Percentiles rank a stretch among this genome's conserved stretches.
Evolutionary conservation across 164 flowering plant species (phyloP).

Genomic region (Sedum album): DNA sequence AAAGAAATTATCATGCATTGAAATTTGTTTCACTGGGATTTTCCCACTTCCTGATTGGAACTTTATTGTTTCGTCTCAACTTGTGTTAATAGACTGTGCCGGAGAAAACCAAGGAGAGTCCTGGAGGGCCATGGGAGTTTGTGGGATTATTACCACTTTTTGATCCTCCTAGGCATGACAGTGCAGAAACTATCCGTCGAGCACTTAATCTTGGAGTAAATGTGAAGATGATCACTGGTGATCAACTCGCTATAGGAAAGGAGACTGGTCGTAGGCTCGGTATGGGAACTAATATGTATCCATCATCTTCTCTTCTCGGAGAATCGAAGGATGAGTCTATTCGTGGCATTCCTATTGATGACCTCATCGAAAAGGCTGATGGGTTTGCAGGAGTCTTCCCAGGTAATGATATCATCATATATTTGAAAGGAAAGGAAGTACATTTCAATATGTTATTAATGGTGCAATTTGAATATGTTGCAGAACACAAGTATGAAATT

Average conservation of each 20-base stretch:
- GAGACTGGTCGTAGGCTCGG: slow-evolving; percentile 96
- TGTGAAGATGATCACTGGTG: slow-evolving; percentile 96
- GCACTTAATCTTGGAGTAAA: slow-evolving; percentile 82
- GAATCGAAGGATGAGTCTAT: too few relatives aligned
- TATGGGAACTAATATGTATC: too few relatives aligned
- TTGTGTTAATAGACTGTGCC: slow-evolving; percentile 33
- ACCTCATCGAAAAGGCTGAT: too few relatives aligned
- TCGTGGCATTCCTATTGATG: too few relatives aligned
- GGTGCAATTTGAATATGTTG: slow-evolving; percentile 42
- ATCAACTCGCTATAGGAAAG: slow-evolving; percentile 86
- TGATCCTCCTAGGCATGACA: slow-evolving; percentile 93
- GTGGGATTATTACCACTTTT: slow-evolving; percentile 79
- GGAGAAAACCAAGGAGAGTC: slow-evolving; percentile 65
- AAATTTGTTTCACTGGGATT: neutral
- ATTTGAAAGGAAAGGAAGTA: neutral
- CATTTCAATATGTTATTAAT: neutral
- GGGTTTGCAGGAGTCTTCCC: neutral
- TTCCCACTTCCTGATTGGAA: neutral
- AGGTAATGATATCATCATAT: neutral
- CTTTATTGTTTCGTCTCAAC: too few relatives aligned
- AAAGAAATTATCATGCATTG: too few relatives aligned
- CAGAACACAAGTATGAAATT: too few relatives aligned
- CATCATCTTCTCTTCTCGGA: too few relatives aligned
- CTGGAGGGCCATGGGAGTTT: slow-evolving; percentile 88
- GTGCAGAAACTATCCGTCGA: too few relatives aligned